Base-by-base conservation (phyloP, 2,329 filamentous ascomycete species). In the Aspergillus melleus region DNA sequence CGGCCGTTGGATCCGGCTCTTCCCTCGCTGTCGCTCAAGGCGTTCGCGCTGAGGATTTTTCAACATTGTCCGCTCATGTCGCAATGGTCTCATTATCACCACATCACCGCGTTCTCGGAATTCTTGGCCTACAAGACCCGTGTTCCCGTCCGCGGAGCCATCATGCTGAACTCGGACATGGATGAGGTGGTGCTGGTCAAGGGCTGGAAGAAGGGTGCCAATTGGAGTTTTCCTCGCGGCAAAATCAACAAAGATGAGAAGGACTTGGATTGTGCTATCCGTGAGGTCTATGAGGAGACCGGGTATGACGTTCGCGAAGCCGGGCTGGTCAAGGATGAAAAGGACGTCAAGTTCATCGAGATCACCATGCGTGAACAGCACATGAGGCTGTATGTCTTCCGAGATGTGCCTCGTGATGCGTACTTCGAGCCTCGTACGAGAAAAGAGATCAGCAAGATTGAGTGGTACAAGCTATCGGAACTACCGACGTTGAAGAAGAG, bases 181-280 rank as follows among this genome's bases (percentile, higher is more conserved):
- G 94, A 98, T 70, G 88, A 92, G 55, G 91, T 92, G 0, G 86
- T 99, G 14, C 82, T 99, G 49, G 96, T 99, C 61, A 96, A 96
- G 73, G 96, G 95, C 16, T 99, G 93, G 92, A 99, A 98, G 81
- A 98, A 96, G 75, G 88, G 90, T 36, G 90, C 94, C 12, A 94
- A 90, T 72, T 99, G 95, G 95, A 96, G 92, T 74, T 99, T 99
- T 60, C 95, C 95, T 0, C 83, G 94, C 54, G 96, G 95, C 44
- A 99, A 99, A 79, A 98, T 99, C 78, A 97, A 97, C 81, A 96
- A 96, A 77, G 91, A 96, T 70, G 95, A 99, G 76, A 88, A 91
- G 61, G 94, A 99, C 71, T 78, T 98, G 58, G 92, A 95, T 72
- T 99, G 96, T 75, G 95, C 96, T 24, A 85, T 97, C 54, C 87